Percentiles rank a stretch among this genome's conserved stretches.
These are phyloP conservation scores for Botrytis fragariae DNA, from an alignment of 2,329 filamentous ascomycete species.

Conservation along the genomic window DNA sequence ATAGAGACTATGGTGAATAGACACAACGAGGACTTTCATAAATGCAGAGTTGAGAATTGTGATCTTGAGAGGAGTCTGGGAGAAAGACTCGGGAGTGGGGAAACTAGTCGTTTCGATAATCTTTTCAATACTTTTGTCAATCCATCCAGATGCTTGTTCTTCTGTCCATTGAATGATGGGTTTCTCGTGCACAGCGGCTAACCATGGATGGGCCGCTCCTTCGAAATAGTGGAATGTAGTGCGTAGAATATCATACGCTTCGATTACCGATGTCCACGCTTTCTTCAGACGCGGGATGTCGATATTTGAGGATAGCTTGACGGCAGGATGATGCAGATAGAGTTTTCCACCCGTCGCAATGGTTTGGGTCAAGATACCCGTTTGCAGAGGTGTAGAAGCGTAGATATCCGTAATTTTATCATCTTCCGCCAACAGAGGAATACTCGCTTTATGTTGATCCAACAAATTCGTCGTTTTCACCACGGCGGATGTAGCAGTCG, in stretches of 20 bases:
- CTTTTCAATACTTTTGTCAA: background rate
- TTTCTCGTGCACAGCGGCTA: conserved; percentile 26
- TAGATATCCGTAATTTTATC: conserved; percentile 40
- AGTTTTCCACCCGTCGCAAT: conserved; percentile 34
- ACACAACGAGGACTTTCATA: conserved; percentile 45
- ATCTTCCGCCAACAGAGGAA: background rate
- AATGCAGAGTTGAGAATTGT: conserved; percentile 10
- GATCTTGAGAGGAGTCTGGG: background rate
- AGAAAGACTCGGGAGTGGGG: conserved; percentile 21
- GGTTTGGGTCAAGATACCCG: conserved; percentile 41
- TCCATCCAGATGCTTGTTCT: background rate
- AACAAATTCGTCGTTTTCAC: background rate
- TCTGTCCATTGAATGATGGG: background rate
- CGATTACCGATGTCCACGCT: conserved; percentile 33
- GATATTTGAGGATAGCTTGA: conserved; percentile 26
- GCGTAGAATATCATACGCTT: conserved; percentile 37
- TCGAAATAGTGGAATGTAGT: conserved; percentile 27
- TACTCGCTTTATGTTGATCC: background rate
- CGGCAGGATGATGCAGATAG: conserved; percentile 38
- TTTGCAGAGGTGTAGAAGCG: conserved; percentile 40
- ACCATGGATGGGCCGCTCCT: background rate
- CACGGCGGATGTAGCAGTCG: background rate
- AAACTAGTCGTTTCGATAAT: background rate
- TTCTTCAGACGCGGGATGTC: conserved; percentile 27
- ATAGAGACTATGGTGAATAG: conserved; percentile 55